phyloP scores from a whole-genome alignment of 148 eudicot species.

The Oxyria digyna region DNA sequence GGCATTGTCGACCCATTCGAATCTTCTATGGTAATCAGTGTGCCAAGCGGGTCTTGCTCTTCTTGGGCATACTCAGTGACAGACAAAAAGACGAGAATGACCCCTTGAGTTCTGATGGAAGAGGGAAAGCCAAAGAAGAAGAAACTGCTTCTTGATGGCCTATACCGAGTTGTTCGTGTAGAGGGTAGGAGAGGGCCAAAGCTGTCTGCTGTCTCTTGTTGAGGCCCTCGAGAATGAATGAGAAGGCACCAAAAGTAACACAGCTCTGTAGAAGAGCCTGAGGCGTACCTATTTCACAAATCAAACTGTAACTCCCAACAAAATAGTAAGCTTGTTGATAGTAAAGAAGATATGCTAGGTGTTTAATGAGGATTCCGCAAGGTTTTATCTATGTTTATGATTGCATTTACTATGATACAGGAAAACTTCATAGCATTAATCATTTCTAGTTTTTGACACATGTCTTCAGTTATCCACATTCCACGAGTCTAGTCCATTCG shows the following conservation, averaged over 20 bases:
- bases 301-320: not conserved
- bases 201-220: conserved; percentile 65
- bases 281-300: conserved; percentile 50
- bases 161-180: conserved; percentile 7
- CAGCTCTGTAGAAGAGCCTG: conserved; percentile 70
- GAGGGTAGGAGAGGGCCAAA: conserved; percentile 38
- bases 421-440: too few relatives aligned
- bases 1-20: not conserved
- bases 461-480: not conserved
- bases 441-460: not conserved
- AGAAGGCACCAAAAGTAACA: conserved; percentile 76
- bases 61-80: conserved; percentile 12
- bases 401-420: not conserved
- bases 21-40: not conserved
- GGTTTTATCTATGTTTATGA: not conserved
- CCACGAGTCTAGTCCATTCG: not conserved
- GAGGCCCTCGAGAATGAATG: conserved; percentile 54
- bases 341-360: too few relatives aligned
- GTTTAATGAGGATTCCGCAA: not conserved
- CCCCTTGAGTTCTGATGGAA: conserved; percentile 1
- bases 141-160: conserved; percentile 28
- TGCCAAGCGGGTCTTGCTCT: not conserved
- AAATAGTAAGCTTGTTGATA: not conserved
- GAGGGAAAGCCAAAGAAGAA: conserved; percentile 37
- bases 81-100: not conserved